Percentiles rank a stretch among this genome's conserved stretches.
Conservation (phyloP, 1,139 yeast species). For the Trichomonascaceae sp. region DNA sequence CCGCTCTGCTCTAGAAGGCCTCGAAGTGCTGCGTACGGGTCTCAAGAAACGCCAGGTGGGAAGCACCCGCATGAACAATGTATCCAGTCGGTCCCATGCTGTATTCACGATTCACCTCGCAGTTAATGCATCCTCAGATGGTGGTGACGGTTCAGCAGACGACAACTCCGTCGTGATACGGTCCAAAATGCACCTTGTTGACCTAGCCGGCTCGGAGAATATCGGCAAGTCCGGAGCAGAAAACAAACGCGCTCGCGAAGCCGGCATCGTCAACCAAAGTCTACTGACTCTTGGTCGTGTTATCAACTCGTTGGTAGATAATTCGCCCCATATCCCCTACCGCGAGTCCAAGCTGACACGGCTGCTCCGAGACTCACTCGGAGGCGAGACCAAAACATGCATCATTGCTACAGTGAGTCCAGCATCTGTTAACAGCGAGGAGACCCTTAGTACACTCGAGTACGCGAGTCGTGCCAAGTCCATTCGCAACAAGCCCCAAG, state of each 20-base stretch:
- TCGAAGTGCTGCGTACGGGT: constrained; percentile 34
- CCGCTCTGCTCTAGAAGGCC: constrained; percentile 24
- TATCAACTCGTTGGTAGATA: constrained; percentile 56
- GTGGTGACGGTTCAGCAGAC: constrained; percentile 25
- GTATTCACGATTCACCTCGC: constrained; percentile 43
- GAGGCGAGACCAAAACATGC: constrained; percentile 71
- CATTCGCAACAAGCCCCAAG: constrained; percentile 63
- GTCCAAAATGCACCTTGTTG: constrained; percentile 69
- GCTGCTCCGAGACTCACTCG: constrained; percentile 67
- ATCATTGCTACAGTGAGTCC: constrained; percentile 78
- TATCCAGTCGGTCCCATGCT: constrained; percentile 50
- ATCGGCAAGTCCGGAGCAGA: constrained; percentile 68
- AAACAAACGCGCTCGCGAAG: constrained; percentile 70
- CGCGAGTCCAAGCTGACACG: constrained; percentile 76
- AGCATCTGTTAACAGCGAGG: constrained; percentile 57
- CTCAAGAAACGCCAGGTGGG: constrained; percentile 42
- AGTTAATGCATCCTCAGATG: no score
- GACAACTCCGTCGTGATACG: constrained; percentile 15
- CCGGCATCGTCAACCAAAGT: constrained; percentile 79
- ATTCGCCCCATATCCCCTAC: constrained; percentile 61
- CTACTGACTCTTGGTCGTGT: constrained; percentile 74
- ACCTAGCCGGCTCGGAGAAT: constrained; percentile 83
- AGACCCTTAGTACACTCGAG: constrained; percentile 70
- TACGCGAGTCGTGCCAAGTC: constrained; percentile 72
- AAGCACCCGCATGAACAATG: constrained; percentile 48